Evolutionary conservation across 208 protist species (phyloP).

Genomic region (Zelonia costaricensis): DNA sequence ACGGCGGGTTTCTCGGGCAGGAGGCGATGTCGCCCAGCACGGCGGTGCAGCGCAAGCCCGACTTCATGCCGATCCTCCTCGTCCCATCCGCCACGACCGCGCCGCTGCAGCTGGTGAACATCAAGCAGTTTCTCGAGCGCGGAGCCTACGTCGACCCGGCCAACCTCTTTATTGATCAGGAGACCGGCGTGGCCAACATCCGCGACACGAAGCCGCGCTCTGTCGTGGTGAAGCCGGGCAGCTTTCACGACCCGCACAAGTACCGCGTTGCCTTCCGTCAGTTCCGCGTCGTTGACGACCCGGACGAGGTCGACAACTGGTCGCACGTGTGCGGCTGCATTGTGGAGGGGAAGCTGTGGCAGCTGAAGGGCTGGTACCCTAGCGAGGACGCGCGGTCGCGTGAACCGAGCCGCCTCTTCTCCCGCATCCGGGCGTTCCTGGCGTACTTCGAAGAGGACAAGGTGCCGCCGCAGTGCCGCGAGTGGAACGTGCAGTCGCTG

Average conservation of each 20-base stretch:
- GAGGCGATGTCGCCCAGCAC: conserved; percentile 45
- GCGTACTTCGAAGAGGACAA: conserved; percentile 91
- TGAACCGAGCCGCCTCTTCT: conserved; percentile 70
- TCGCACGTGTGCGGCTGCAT: conserved; percentile 85
- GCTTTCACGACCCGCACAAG: conserved; percentile 71
- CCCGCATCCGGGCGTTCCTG: conserved; percentile 72
- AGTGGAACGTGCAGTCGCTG: conserved; percentile 84
- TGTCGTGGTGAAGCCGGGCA: conserved; percentile 70
- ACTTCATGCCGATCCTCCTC: conserved; percentile 89
- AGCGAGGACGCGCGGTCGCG: conserved; percentile 24
- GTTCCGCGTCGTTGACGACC: conserved; percentile 85
- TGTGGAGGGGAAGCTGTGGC: conserved; percentile 78
- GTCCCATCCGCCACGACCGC: conserved; percentile 70
- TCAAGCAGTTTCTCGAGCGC: conserved; percentile 75
- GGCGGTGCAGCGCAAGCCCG: conserved; percentile 44
- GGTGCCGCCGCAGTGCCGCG: conserved; percentile 58
- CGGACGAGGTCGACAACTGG: conserved; percentile 72
- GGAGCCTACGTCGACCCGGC: conserved; percentile 81
- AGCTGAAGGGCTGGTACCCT: conserved; percentile 77
- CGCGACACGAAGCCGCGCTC: conserved; percentile 70
- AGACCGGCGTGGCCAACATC: conserved; percentile 68
- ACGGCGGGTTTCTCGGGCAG: conserved; percentile 23
- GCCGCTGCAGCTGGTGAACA: conserved; percentile 83
- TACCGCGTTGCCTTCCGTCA: conserved; percentile 65
- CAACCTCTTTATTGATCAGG: conserved; percentile 65